Percentiles rank a stretch among this genome's conserved stretches.
Evolutionary conservation across 495 filamentous ascomycete genomes (phyloP).

Genomic region (Penicillium odoratum): DNA sequence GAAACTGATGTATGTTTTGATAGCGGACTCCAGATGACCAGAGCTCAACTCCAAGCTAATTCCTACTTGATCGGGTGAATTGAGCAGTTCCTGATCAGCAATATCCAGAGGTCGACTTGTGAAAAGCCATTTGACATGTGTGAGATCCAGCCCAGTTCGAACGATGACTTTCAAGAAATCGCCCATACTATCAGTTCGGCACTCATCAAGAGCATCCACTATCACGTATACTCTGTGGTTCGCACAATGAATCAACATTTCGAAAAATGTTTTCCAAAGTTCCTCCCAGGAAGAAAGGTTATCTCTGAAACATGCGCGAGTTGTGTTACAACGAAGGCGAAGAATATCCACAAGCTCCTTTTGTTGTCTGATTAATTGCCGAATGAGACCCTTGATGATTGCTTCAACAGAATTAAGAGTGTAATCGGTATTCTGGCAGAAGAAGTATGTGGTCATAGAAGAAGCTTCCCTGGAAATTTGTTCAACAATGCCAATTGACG

Average conservation of each 20-base stretch:
- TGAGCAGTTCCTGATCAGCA: constrained; percentile 17
- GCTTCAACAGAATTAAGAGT: constrained; percentile 38
- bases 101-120: constrained; percentile 24
- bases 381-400: constrained; percentile 41
- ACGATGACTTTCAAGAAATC: constrained; percentile 36
- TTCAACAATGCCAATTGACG: constrained; percentile 18
- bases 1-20: constrained; percentile 28
- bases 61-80: too few species aligned
- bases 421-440: constrained; percentile 40
- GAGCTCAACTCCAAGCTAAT: constrained; percentile 22
- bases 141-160: constrained; percentile 12
- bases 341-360: constrained; percentile 26
- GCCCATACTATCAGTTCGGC: constrained; percentile 19
- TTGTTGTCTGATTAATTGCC: constrained; percentile 30
- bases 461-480: constrained; percentile 2
- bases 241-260: constrained; percentile 25
- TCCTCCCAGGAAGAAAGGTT: constrained; percentile 11
- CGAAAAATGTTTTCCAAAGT: constrained; percentile 32
- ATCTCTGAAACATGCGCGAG: constrained; percentile 3
- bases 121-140: constrained; percentile 30
- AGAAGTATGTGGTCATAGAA: constrained; percentile 41
- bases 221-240: constrained; percentile 12
- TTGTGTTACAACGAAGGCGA: constrained; percentile 17
- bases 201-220: constrained; percentile 24
- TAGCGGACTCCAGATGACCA: constrained; percentile 9